Evolutionary conservation across 1,284 basidiomycete genomes (phyloP).

Genomic region (Cutaneotrichosporon arboriforme): DNA sequence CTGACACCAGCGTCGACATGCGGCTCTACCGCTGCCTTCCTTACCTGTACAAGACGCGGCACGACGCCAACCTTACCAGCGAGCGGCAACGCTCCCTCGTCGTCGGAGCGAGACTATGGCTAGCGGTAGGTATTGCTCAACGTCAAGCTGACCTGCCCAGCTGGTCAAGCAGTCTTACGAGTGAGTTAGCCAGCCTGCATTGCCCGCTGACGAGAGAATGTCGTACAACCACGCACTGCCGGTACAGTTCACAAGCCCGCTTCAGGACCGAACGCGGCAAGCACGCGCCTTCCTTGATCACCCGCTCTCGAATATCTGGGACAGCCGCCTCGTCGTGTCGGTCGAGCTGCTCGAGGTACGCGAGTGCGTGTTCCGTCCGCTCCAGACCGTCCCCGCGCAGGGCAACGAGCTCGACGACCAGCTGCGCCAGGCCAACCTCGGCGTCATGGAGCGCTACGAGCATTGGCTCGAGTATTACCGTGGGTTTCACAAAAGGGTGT

Average conservation of each 20-base stretch:
- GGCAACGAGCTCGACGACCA: background rate
- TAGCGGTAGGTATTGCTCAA: constrained; percentile 7
- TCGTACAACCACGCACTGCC: constrained; percentile 24
- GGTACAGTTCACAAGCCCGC: constrained; percentile 6
- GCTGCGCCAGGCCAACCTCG: constrained; percentile 5
- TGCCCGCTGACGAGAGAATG: constrained; percentile 19
- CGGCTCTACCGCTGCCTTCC: constrained; percentile 27
- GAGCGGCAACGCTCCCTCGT: constrained; percentile 11
- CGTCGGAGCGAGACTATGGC: constrained; percentile 26
- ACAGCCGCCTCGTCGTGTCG: constrained; percentile 24
- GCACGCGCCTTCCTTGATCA: constrained; percentile 24
- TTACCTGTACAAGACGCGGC: constrained; percentile 14
- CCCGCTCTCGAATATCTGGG: constrained; percentile 19
- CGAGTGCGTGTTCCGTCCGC: background rate
- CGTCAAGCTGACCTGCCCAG: constrained; percentile 1
- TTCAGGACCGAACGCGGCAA: constrained; percentile 12
- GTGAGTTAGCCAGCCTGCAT: too few species aligned
- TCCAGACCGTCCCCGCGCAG: background rate
- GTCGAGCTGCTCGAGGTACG: constrained; percentile 19
- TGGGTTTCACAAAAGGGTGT: background rate
- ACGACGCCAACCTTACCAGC: background rate
- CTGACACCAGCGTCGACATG: constrained; percentile 24
- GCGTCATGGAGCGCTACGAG: constrained; percentile 2
- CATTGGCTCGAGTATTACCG: constrained; percentile 13
- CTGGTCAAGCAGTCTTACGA: constrained; percentile 11